phyloP scores from a whole-genome alignment of 1,139 yeast species.

The Geotrichum klebahnii region DNA sequence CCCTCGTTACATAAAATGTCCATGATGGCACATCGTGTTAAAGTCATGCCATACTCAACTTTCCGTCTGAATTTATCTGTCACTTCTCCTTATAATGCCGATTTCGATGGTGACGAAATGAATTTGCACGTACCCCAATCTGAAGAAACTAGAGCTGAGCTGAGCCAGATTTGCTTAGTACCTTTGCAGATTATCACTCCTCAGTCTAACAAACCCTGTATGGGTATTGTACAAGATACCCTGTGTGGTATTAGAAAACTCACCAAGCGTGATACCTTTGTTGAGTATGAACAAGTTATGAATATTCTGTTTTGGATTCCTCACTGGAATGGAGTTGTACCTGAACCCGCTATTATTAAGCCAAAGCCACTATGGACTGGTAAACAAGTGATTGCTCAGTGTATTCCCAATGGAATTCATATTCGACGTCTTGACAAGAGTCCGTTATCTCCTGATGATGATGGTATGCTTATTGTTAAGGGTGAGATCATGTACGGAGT shows the following conservation, averaged over 20 bases:
- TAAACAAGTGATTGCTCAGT: conserved; percentile 86
- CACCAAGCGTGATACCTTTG: conserved; percentile 83
- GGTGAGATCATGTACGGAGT: conserved; percentile 97
- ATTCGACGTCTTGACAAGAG: conserved; percentile 86
- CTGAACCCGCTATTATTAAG: conserved; percentile 90
- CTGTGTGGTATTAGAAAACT: conserved; percentile 94
- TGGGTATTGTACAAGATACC: conserved; percentile 99
- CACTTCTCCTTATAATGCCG: conserved; percentile 98
- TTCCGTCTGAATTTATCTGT: conserved; percentile 94
- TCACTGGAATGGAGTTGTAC: conserved; percentile 97
- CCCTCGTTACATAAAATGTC: conserved; percentile 99
- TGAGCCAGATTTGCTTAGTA: conserved; percentile 91
- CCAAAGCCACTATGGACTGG: conserved; percentile 98
- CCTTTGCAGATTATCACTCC: conserved; percentile 97
- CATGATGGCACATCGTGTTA: conserved; percentile 99
- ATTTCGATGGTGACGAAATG: conserved; percentile 99
- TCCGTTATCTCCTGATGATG: conserved; percentile 83
- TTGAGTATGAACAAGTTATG: conserved; percentile 92
- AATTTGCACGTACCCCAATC: conserved; percentile 98
- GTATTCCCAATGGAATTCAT: conserved; percentile 94
- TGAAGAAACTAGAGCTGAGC: conserved; percentile 95
- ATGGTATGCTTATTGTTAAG: conserved; percentile 86
- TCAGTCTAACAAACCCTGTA: conserved; percentile 96
- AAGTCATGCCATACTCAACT: conserved; percentile 97
- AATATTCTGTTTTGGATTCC: conserved; percentile 97